Conservation (phyloP, 305 asterid genomes). For the Fraxinus angustifolia region DNA sequence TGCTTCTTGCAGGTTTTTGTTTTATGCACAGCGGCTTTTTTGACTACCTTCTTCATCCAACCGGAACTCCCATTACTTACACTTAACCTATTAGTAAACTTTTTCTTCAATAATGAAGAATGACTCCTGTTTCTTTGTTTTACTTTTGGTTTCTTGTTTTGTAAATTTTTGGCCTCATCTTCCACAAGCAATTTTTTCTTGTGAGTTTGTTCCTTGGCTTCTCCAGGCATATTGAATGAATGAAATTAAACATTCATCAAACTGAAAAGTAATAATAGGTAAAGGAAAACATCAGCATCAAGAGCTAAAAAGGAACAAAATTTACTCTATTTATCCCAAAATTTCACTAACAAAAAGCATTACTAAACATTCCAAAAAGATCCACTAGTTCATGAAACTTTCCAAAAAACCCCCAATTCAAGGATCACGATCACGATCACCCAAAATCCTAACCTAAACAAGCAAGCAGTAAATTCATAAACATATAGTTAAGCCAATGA, state of each 20-base stretch:
- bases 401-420: slow-evolving; percentile 33
- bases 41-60: slow-evolving; percentile 43
- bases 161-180: slow-evolving; percentile 39
- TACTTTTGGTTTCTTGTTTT: slow-evolving; percentile 42
- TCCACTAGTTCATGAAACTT: slow-evolving; percentile 18
- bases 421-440: slow-evolving; percentile 28
- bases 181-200: slow-evolving; percentile 29
- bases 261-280: slow-evolving; percentile 25
- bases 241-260: slow-evolving; percentile 28
- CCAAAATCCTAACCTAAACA: slow-evolving; percentile 15
- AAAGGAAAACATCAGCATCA: not conserved
- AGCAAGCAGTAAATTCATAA: slow-evolving; percentile 20
- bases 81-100: slow-evolving; percentile 23
- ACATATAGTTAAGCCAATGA: slow-evolving; percentile 22
- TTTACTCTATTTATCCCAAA: slow-evolving; percentile 8
- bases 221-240: slow-evolving; percentile 41
- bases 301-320: not conserved
- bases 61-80: slow-evolving; percentile 34
- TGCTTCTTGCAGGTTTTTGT: slow-evolving; percentile 45
- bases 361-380: not conserved
- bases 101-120: slow-evolving; percentile 33
- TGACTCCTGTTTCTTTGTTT: slow-evolving; percentile 39
- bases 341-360: slow-evolving; percentile 11
- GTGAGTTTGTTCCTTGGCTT: slow-evolving; percentile 28
- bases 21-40: slow-evolving; percentile 39